These are phyloP conservation scores for Sporisorium graminicola DNA, from an alignment of 1,284 basidiomycete species.

Conservation along the genomic window DNA sequence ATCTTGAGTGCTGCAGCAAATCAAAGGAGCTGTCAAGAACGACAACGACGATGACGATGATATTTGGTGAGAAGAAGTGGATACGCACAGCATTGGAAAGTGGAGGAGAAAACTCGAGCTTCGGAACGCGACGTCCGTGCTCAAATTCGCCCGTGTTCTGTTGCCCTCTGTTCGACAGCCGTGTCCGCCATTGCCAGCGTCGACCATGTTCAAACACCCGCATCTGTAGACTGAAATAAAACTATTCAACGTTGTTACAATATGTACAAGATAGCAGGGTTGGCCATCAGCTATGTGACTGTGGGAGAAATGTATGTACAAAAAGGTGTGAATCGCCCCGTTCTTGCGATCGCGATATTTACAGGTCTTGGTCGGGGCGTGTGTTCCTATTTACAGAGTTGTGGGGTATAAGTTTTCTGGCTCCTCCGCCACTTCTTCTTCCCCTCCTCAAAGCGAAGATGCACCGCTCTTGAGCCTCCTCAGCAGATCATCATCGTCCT, in stretches of 20 bases:
- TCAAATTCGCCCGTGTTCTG: not conserved
- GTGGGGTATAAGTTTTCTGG: not conserved
- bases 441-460: not conserved
- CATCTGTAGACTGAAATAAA: not conserved
- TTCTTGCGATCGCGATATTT: not conserved
- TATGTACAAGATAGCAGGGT: not conserved
- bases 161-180: not conserved
- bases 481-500: conserved; percentile 66
- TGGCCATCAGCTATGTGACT: not conserved
- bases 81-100: too few relatives aligned
- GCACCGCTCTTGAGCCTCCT: conserved; percentile 21
- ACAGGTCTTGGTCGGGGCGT: not conserved
- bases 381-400: conserved; percentile 24
- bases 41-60: not conserved
- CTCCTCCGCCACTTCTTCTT: too few relatives aligned
- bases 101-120: not conserved
- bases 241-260: not conserved
- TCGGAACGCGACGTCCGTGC: conserved; percentile 22
- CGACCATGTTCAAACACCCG: too few relatives aligned
- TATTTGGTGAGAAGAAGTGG: not conserved
- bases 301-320: not conserved
- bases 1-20: not conserved
- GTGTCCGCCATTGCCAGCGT: too few relatives aligned
- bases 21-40: not conserved
- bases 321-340: not conserved